Evolutionary conservation across 495 filamentous ascomycete genomes (phyloP), one percentile per base, ranked within the genome.

Genomic region (Hyaloscypha variabilis): DNA sequence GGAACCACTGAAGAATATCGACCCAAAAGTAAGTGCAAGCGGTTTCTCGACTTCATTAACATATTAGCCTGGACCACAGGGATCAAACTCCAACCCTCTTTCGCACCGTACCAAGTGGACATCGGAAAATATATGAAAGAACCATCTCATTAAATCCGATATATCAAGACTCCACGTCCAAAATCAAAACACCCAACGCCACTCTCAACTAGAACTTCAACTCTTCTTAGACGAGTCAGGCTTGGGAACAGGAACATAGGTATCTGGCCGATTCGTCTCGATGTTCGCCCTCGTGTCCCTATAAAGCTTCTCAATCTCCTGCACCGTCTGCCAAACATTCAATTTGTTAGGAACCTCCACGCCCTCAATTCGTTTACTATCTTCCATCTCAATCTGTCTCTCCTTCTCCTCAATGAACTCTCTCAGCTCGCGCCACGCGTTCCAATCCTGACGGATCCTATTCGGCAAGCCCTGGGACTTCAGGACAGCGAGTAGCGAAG

Each of bases 381-480:
- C 51, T 11, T 60, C 49, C 54, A 70, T 63, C 31, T 70, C 68
- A 51, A 71, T 67, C 58, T 67, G 61, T 42, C 68, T 62, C 51
- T 71, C 68, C 28, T 66, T 51, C 65, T 73, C 67, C 60, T 73
- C 65, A 59, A 77, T 75, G 61, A 58, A 72, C n/a, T 73, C 72
- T 46, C 68, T 62, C 13, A 75, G 62, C n/a, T 72, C 72, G 1
- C 65, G 29, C 56, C 73, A 67, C 13, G 64, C 72, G 55, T 65
- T 67, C 69, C 70, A 68, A 65, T 77, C 72, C 60, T 74, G 72
- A 31, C 71, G 51, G 2, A 73, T 70, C 50, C 75, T 68, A 56
- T 75, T 69, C 46, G 75, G 75, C 23, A 77, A 50, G 0, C 75
- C 75, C 52, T 73, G 66, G 14, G 70, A 72, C 60, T 75, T 75